Base-by-base conservation (phyloP, 768 basidiomycete species). In the Saitozyma sp. region DNA sequence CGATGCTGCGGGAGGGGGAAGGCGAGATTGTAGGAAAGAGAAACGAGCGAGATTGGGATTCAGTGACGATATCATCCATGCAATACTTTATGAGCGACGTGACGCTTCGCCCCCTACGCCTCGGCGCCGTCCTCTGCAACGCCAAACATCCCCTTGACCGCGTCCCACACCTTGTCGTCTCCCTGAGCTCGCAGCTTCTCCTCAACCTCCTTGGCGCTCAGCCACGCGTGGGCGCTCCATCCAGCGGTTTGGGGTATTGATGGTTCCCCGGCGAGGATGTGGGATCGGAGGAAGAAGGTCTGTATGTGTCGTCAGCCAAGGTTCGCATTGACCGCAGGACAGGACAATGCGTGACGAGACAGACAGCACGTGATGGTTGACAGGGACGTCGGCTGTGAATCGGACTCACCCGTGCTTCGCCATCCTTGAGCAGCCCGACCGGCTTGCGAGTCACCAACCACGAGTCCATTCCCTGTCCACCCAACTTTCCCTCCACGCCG, bases 261-360 rank as follows among this genome's bases (percentile, higher is more conserved):
- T 40, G 88, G 88, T 78, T 93, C 90, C 16, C 95, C 95, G 2
- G 91, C 87, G 73, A 97, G 84, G 57, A 97, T 90, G 74, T 96
- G 93, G 17, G 86, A 91, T 77, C 96, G 96, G 83, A 90, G 90
- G 83, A 96, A 91, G 82, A 98, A 99, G 17, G 89, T 84, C 93
- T 96, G 71, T 0, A 20, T 50, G 6, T 13, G 41, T 49, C 55
- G 53, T 46, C n/a, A 37, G 9, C 56, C 9, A 46, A 2, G 8
- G 1, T 41, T 13, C 38, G 29, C 14, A 14, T 42, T 38, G 19
- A 20, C 7, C 11, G 38, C 8, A 17, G 11, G 13, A 50, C 45
- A 52, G 29, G 29, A 29, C 29, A 29, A 5, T 29, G 29, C 29
- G 29, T 29, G 5, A 29, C 29, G 5, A 29, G 29, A 29, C 29